Base-by-base conservation (phyloP, 2,329 filamentous ascomycete genomes). In the Akanthomyces dipterigenus region DNA sequence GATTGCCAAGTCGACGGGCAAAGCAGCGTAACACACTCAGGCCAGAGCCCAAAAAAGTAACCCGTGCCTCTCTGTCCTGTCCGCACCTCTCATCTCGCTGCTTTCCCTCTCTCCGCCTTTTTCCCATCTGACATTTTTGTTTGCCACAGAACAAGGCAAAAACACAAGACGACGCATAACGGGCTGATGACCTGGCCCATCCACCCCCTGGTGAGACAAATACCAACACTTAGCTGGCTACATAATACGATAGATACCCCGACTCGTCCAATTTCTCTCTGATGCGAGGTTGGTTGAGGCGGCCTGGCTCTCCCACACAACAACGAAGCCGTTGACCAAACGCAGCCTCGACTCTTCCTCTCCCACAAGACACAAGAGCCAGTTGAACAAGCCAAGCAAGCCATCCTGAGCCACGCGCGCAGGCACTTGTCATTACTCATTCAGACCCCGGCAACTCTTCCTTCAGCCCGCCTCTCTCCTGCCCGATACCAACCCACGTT, bases 1-100 rank as follows among this genome's bases (percentile, higher is more conserved):
- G 46, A 56, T 56, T 46, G 45, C 54, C 16, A 46, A 56, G 42
- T 46, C 26, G 14, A 56, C 46, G 42, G 31, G 42, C 26, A 34
- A 43, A 24, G n/a, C 20, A 36, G n/a, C 26, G 54, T 56, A n/a
- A 56, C 54, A 56, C 54, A 54, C n/a, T 31, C 51, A n/a, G 20
- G 31, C 55, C 20, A 31, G 22, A 49, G n/a, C 40, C 51, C 22
- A 49, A 22, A 38, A 46, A 40, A 43, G 24, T 26, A 46, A 55
- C 22, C 42, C 20, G 34, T 31, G 24, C 55, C 40, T 57, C 60
- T 65, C 51, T 65, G 50, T 53, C n/a, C n/a, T n/a, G n/a, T n/a
- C n/a, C n/a, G n/a, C n/a, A n/a, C n/a, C n/a, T n/a, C 55, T 55
- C 57, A 58, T 54, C 18, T 49, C 26, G 26, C 48, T 62, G 38